These are phyloP conservation scores for Silene latifolia DNA, from an alignment of 148 eudicot genomes.

Conservation along the genomic window DNA sequence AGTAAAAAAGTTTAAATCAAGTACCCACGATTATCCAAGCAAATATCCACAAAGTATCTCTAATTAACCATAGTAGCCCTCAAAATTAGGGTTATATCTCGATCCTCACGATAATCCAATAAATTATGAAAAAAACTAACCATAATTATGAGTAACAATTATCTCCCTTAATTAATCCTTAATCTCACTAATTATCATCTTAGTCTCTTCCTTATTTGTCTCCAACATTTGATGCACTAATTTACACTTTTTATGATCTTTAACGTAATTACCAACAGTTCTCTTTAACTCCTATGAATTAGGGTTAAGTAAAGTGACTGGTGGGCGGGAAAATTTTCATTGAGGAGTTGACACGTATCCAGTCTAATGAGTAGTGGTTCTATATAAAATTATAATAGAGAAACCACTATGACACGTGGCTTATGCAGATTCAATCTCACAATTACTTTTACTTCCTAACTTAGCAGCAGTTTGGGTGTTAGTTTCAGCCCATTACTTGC, in stretches of 20 bases:
- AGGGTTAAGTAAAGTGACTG: too few species aligned
- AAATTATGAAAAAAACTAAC: conserved; percentile 35
- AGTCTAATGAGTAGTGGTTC: too few species aligned
- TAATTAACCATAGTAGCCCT: conserved; percentile 14
- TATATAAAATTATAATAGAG: too few species aligned
- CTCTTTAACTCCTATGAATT: conserved; percentile 7
- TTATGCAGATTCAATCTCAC: too few species aligned
- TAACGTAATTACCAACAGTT: conserved; percentile 10
- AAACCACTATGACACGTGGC: too few species aligned
- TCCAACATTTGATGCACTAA: conserved; percentile 28
- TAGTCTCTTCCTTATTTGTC: conserved; percentile 18
- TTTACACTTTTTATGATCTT: conserved; percentile 18
- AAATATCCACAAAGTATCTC: conserved; percentile 21
- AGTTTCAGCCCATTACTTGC: too few species aligned
- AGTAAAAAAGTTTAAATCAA: not conserved
- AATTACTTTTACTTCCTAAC: too few species aligned
- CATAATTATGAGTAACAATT: conserved; percentile 29
- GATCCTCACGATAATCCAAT: conserved; percentile 21
- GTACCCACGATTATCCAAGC: conserved; percentile 38
- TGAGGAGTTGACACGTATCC: too few species aligned
- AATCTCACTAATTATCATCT: conserved; percentile 35
- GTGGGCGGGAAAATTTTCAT: too few species aligned
- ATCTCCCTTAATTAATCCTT: conserved; percentile 25
- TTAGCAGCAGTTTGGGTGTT: too few species aligned
- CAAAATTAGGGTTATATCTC: conserved; percentile 31